These are phyloP conservation scores for Manihot esculenta DNA, from an alignment of 441 rosid genomes.

Conservation along the genomic window DNA sequence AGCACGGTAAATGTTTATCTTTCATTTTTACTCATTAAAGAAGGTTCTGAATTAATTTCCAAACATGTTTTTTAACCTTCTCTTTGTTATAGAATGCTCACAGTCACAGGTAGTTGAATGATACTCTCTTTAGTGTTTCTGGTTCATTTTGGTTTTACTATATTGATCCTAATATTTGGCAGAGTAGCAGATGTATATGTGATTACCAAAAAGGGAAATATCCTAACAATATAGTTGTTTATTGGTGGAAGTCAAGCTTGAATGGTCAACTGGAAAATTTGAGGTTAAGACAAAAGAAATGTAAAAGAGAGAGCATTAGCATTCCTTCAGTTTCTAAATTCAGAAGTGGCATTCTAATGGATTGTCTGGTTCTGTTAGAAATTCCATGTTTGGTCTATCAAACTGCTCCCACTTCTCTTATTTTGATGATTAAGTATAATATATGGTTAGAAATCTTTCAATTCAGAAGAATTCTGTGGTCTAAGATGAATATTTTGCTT, in stretches of 20 bases:
- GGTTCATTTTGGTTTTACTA: not conserved
- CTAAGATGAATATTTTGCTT: not conserved
- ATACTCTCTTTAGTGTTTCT: not conserved
- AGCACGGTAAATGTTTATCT: conserved; percentile 48
- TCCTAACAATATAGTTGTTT: not conserved
- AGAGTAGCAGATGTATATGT: not conserved
- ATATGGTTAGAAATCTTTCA: not conserved
- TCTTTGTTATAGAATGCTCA: not conserved
- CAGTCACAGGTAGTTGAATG: not conserved
- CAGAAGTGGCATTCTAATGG: not conserved
- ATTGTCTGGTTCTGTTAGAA: not conserved
- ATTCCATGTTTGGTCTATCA: not conserved
- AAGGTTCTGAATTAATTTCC: not conserved
- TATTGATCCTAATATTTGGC: not conserved
- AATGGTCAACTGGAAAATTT: not conserved
- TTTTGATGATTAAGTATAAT: not conserved
- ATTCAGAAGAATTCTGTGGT: conserved; percentile 5
- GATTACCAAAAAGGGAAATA: not conserved
- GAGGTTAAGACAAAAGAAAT: not conserved
- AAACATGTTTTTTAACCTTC: not conserved
- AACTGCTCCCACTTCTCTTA: not conserved
- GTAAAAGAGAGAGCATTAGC: not conserved
- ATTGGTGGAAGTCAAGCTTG: not conserved
- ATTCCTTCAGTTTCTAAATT: not conserved
- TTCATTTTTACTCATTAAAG: not conserved